Conservation (phyloP, 31 red algal genomes). For the Porphyra umbilicalis region DNA sequence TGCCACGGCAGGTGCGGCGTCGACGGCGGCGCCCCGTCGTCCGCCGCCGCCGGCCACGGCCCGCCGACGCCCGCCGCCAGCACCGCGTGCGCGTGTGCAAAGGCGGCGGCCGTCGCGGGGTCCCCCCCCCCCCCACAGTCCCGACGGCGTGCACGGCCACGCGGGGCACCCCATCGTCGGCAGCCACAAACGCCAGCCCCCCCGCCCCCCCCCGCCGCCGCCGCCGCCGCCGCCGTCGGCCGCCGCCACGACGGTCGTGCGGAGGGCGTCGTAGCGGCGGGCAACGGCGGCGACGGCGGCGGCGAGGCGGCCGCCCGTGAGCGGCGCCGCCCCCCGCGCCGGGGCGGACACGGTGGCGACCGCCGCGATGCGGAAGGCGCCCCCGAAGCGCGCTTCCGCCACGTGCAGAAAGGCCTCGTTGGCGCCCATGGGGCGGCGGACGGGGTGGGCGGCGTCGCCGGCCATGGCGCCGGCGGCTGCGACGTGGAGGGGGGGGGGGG, state of each 20-base stretch:
- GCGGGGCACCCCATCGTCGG: neutral
- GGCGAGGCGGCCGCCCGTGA: neutral
- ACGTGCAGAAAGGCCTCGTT: neutral
- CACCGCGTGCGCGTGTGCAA: neutral
- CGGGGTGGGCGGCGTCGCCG: neutral
- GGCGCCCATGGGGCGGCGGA: neutral
- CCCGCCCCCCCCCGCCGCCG: too few species aligned
- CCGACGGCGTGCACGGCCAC: neutral
- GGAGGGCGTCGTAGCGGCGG: neutral
- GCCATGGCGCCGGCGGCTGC: too few species aligned
- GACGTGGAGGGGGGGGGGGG: too few species aligned
- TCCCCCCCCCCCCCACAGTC: neutral
- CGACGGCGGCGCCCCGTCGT: neutral
- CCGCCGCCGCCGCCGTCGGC: neutral
- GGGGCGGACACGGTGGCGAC: neutral
- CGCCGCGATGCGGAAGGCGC: neutral
- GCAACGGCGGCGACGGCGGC: neutral
- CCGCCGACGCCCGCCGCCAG: neutral
- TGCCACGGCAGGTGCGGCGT: neutral
- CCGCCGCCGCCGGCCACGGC: neutral
- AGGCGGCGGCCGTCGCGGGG: neutral
- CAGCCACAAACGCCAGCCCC: neutral
- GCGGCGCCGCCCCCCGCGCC: neutral
- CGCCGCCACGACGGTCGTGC: neutral
- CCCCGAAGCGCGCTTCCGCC: neutral